phyloP scores from a whole-genome alignment of 129 eudicot species.

The Flaveria ramosissima region DNA sequence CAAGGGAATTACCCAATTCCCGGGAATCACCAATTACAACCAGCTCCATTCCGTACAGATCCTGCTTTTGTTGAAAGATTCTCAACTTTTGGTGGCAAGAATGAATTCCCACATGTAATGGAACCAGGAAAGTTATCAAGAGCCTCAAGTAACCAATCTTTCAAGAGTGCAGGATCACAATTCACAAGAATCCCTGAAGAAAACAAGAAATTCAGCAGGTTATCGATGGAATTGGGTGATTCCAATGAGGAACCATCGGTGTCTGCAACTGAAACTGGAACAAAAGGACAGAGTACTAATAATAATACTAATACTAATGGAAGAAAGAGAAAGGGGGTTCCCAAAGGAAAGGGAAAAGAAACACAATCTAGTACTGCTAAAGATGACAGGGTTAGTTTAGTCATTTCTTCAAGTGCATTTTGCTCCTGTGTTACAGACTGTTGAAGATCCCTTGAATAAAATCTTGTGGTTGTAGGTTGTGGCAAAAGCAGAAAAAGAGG shows the following conservation, averaged over 20 bases:
- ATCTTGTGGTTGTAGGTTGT: constrained; percentile 44
- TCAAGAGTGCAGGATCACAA: constrained; percentile 44
- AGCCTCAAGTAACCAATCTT: constrained; percentile 43
- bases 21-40: constrained; percentile 24
- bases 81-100: constrained; percentile 55
- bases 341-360: constrained; percentile 66
- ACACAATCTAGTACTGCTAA: constrained; percentile 23
- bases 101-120: constrained; percentile 28
- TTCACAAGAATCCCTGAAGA: neutral
- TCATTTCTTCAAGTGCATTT: neutral
- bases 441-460: too few relatives aligned
- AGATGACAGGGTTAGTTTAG: constrained; percentile 70
- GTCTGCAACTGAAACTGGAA: constrained; percentile 40
- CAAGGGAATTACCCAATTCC: neutral
- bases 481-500: constrained; percentile 49
- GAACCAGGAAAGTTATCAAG: constrained; percentile 47
- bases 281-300: constrained; percentile 34
- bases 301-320: constrained; percentile 33
- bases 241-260: constrained; percentile 46
- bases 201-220: constrained; percentile 28
- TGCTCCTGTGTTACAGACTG: constrained; percentile 12
- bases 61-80: constrained; percentile 72
- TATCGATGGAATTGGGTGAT: constrained; percentile 47
- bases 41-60: constrained; percentile 22
- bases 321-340: constrained; percentile 66